phyloP scores from a whole-genome alignment of 306 rosid genomes.

The Cicer chorassanicum region DNA sequence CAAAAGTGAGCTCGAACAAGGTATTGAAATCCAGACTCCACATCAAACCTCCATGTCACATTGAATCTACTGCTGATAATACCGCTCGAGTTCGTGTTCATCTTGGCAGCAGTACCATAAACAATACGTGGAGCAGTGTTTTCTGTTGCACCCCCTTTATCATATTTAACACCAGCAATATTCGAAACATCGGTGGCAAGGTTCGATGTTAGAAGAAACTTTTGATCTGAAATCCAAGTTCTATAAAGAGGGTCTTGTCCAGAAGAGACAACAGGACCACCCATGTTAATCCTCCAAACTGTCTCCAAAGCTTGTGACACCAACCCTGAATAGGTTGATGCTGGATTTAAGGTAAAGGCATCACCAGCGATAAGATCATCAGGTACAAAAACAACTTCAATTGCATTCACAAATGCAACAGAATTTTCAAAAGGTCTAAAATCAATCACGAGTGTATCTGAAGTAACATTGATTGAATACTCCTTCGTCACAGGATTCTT shows the following conservation, averaged over 20 bases:
- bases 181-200: conserved; percentile 53
- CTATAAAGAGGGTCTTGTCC: conserved; percentile 68
- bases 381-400: conserved; percentile 82
- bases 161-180: conserved; percentile 56
- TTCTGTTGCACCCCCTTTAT: conserved; percentile 45
- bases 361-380: conserved; percentile 60
- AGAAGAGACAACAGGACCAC: conserved; percentile 69
- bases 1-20: conserved; percentile 87
- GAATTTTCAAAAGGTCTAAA: conserved; percentile 62
- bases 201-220: conserved; percentile 47
- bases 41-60: conserved; percentile 73
- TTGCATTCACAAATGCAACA: conserved; percentile 74
- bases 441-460: conserved; percentile 60
- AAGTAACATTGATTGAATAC: conserved; percentile 58
- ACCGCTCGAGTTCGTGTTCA: conserved; percentile 55
- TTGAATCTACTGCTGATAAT: conserved; percentile 66
- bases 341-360: conserved; percentile 40
- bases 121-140: conserved; percentile 69
- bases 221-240: conserved; percentile 73
- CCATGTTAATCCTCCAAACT: conserved; percentile 89
- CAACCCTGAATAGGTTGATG: conserved; percentile 51
- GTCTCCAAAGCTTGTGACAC: conserved; percentile 64
- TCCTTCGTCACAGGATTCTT: conserved; percentile 59
- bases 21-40: conserved; percentile 74
- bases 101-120: conserved; percentile 68